phyloP scores from a whole-genome alignment of 2,329 filamentous ascomycete species.

The Juglanconis juglandina region DNA sequence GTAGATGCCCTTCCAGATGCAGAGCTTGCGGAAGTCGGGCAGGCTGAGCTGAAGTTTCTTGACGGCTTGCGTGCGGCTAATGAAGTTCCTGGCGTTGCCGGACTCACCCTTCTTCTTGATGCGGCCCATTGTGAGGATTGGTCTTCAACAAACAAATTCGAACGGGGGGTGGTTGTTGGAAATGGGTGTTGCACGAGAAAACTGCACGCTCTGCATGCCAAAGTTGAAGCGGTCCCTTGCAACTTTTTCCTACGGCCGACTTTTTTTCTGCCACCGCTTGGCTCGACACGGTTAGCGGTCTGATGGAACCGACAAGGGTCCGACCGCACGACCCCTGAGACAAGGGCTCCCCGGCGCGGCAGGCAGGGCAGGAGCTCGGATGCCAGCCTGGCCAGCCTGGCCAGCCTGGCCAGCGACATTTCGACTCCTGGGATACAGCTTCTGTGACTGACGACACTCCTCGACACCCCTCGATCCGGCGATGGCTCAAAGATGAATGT shows the following conservation, averaged over 20 bases:
- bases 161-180: constrained; percentile 4
- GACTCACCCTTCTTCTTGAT: constrained; percentile 91
- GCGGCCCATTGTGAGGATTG: constrained; percentile 54
- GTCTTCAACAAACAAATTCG: constrained; percentile 2
- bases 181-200: constrained; percentile 16
- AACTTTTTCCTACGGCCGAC: constrained; percentile 23
- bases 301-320: background rate
- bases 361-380: background rate
- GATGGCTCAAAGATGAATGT: constrained; percentile 30
- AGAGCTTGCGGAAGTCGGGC: constrained; percentile 94
- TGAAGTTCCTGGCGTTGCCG: constrained; percentile 96
- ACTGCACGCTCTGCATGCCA: constrained; percentile 22
- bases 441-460: constrained; percentile 7
- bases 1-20: constrained; percentile 99
- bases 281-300: background rate
- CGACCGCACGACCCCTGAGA: background rate
- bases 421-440: background rate
- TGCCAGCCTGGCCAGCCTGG: background rate
- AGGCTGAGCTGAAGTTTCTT: constrained; percentile 97
- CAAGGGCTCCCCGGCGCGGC: background rate
- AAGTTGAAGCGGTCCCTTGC: constrained; percentile 23
- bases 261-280: constrained; percentile 19
- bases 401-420: background rate
- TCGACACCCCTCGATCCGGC: constrained; percentile 2
- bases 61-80: constrained; percentile 93